Evolutionary conservation across 768 basidiomycete species (phyloP).

Genomic region (Lactifluus subvellereus): DNA sequence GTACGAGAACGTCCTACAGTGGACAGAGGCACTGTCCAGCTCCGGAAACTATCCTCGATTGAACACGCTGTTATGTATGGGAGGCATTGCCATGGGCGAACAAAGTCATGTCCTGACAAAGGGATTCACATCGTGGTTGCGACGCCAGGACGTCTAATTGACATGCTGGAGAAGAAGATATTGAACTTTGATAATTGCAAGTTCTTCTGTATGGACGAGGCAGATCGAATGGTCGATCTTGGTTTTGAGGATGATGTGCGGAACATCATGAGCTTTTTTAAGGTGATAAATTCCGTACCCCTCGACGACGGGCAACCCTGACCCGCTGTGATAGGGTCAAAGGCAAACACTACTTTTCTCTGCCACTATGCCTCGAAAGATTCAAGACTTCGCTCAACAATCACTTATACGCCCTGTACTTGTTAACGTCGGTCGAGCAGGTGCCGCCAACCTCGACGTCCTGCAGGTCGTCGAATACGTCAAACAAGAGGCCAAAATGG

Average conservation of each 20-base stretch:
- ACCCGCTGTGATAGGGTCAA: conserved; percentile 56
- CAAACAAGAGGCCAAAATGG: conserved; percentile 99
- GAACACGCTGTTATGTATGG: conserved; percentile 89
- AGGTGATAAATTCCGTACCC: conserved; percentile 41
- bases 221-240: conserved; percentile 97
- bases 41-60: conserved; percentile 79
- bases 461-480: conserved; percentile 97
- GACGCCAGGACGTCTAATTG: conserved; percentile 93
- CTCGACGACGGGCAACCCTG: background rate
- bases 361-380: conserved; percentile 98
- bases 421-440: conserved; percentile 96
- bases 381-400: conserved; percentile 97
- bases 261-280: conserved; percentile 99
- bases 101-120: conserved; percentile 86
- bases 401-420: conserved; percentile 92
- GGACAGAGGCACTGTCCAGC: conserved; percentile 77
- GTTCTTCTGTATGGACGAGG: conserved; percentile 98
- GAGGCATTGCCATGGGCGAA: conserved; percentile 98
- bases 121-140: conserved; percentile 96
- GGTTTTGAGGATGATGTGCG: conserved; percentile 99
- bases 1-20: conserved; percentile 85
- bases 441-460: conserved; percentile 95
- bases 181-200: conserved; percentile 94
- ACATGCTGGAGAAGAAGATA: conserved; percentile 94
- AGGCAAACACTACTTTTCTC: conserved; percentile 96